Evolutionary conservation across 139 green algal genomes (phyloP).

Genomic region (Chlorella sp.): DNA sequence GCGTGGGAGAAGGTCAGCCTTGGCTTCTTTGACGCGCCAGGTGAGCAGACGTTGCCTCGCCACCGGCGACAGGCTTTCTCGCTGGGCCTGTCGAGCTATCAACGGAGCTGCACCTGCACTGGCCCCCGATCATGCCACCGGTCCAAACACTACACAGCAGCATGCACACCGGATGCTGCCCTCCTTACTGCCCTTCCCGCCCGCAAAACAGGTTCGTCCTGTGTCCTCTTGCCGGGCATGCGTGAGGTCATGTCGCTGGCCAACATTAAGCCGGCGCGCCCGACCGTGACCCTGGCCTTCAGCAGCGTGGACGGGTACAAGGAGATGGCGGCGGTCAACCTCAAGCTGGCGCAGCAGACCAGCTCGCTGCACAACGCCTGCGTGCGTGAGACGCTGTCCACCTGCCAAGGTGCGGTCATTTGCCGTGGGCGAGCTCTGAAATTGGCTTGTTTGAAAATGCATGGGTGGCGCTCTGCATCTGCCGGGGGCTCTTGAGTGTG

Average conservation of each 20-base stretch:
- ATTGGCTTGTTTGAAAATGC: too few relatives aligned
- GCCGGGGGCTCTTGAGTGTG: too few relatives aligned
- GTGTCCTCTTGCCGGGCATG: constrained; percentile 37
- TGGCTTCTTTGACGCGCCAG: constrained; percentile 46
- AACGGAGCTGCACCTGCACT: too few relatives aligned
- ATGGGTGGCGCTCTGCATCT: too few relatives aligned
- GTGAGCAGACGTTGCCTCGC: too few relatives aligned
- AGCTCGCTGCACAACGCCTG: constrained; percentile 34
- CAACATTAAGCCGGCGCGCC: constrained; percentile 7
- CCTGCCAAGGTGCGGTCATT: constrained; percentile 18
- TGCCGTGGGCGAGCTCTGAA: too few relatives aligned
- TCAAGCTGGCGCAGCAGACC: constrained; percentile 15
- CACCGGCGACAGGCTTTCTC: too few relatives aligned
- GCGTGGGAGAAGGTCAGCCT: constrained; percentile 38
- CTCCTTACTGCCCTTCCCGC: neutral
- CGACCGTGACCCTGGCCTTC: constrained; percentile 27
- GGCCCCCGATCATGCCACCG: too few relatives aligned
- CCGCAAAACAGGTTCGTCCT: constrained; percentile 22
- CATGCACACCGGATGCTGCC: constrained; percentile 1
- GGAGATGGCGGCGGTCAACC: constrained; percentile 9
- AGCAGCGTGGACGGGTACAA: constrained; percentile 32
- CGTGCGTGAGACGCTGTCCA: constrained; percentile 38
- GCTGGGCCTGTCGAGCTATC: too few relatives aligned
- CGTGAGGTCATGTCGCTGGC: constrained; percentile 16
- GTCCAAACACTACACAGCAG: too few relatives aligned